Evolutionary conservation across 129 eudicot species (phyloP), one percentile per base, ranked within the genome.

Genomic region (Logfia minima): DNA sequence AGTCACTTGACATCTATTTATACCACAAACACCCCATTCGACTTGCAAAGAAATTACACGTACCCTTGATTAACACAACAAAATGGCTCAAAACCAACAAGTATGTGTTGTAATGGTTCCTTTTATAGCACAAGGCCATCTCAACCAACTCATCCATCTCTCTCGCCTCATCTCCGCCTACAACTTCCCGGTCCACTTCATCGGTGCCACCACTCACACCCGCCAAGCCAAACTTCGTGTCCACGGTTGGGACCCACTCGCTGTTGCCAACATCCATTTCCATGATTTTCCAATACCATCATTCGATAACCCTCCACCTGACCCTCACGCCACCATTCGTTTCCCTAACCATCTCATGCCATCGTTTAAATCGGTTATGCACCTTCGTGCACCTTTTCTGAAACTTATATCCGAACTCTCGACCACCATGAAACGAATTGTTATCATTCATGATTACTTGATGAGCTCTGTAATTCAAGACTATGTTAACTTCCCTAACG

Each of bases 71-170:
- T 56, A 56, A 56, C 65, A 59, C 65, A 8, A 1, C 13, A 31
- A 29, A 80, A 77, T 82, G 85, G 58, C 18, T 24, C 23, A 70
- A 75, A 69, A 69, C 43, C 74, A 80, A 29, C 62, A 83, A 74
- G 85, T 83, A 53, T 71, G 75, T 8, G 95, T 90, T 16, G 87
- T 93, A 1, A 85, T 90, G 88, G 95, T 92, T 14, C 98, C 96
- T 0, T 79, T 92, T n/a, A 82, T 83, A 18, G 82, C 86, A 64
- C 96, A 92, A 81, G 92, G 98, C 81, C 98, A 93, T 77, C 91
- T 93, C 63, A 85, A 85, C 83, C 92, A 90, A 26, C 92, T 90
- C 62, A 90, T 93, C 81, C 95, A 88, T 41, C 92, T 93, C 83
- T 83, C 97, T 37, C 76, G 84, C 52, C 90, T 88, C 79, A 78